Evolutionary conservation across 352 stramenopile species (phyloP), one percentile per base, ranked within the genome.

Genomic region (Pythium rhizo-oryzae): DNA sequence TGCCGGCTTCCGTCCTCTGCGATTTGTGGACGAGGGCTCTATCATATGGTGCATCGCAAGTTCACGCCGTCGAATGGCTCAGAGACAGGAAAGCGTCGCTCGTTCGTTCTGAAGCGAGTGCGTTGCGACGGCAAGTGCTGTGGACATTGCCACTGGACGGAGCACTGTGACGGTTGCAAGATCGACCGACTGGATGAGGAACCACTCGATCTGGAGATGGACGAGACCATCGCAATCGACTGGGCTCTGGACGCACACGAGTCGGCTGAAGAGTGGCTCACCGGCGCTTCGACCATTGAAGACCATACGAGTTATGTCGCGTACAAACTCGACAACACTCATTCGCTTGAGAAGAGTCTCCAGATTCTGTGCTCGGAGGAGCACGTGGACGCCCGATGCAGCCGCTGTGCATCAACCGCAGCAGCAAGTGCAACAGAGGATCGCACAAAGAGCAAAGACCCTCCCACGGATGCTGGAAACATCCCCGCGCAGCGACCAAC

Each of bases 181-280:
- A 76, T 94, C 15, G 67, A 72, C 11, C 59, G 66, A 5, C 50
- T 66, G 4, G 67, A 69, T 7, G 70, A 69, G 12, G 67, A 79
- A 12, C 39, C 87, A 2, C 66, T 78, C 12, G 71, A 83, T 23
- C 50, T 85, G 28, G 57, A 69, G 11, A 84, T 81, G 69, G 79
- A 81, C 28, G 76, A 90, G 28, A 91, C 78, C 11, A 76, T 92
- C 53, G 82, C 84, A 4, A 82, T 94, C 33, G 84, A 94, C 55
- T 92, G 85, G 85, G 30, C 73, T 6, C 28, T 75, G 0, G 64
- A 83, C 16, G 8, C 60, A 0, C 67, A 79, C 18, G 30, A 47
- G 28, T 65, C 21, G 23, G 21, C 46, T n/a, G 54, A 69, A n/a
- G 61, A 76, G 12, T 70, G 62, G 33, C 67, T 83, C 19, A 53